A percentile compares a stretch with the other conserved stretches of the same genome.
Conservation (phyloP, 768 basidiomycete genomes). For the Candolleomyces aberdarensis region DNA sequence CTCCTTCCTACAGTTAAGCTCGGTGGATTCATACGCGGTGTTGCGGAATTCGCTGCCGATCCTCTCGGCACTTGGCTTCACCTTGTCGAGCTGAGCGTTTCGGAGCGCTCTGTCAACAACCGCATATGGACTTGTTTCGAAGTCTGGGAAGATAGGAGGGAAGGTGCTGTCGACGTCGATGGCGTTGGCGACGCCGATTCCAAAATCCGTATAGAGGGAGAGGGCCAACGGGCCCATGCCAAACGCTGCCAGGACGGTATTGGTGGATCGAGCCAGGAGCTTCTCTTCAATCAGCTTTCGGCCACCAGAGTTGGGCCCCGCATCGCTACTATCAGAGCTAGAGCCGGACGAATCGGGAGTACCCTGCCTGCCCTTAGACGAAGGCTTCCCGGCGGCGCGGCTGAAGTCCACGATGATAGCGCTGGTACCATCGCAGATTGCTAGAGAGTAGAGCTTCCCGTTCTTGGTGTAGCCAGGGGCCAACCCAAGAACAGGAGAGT, state of each 20-base stretch:
- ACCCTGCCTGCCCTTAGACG: conserved; percentile 12
- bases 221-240: conserved; percentile 50
- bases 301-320: conserved; percentile 20
- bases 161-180: conserved; percentile 58
- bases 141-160: conserved; percentile 16
- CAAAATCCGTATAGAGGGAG: conserved; percentile 41
- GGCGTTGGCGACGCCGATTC: conserved; percentile 43
- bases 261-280: conserved; percentile 42
- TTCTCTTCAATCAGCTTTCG: conserved; percentile 29
- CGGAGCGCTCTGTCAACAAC: neutral
- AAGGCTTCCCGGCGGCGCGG: conserved; percentile 9
- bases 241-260: conserved; percentile 47
- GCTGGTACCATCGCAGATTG: conserved; percentile 36
- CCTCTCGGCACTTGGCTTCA: neutral
- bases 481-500: conserved; percentile 41
- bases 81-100: neutral
- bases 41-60: conserved; percentile 26
- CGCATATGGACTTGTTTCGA: conserved; percentile 9
- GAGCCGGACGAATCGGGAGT: conserved; percentile 3
- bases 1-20: conserved; percentile 29
- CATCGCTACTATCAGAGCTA: too few species aligned
- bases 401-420: conserved; percentile 35
- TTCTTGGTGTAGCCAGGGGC: conserved; percentile 45
- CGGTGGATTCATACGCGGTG: conserved; percentile 31
- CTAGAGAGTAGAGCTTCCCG: conserved; percentile 44